Base-by-base conservation (phyloP, 2,329 filamentous ascomycete genomes). In the Aspergillus sp. region DNA sequence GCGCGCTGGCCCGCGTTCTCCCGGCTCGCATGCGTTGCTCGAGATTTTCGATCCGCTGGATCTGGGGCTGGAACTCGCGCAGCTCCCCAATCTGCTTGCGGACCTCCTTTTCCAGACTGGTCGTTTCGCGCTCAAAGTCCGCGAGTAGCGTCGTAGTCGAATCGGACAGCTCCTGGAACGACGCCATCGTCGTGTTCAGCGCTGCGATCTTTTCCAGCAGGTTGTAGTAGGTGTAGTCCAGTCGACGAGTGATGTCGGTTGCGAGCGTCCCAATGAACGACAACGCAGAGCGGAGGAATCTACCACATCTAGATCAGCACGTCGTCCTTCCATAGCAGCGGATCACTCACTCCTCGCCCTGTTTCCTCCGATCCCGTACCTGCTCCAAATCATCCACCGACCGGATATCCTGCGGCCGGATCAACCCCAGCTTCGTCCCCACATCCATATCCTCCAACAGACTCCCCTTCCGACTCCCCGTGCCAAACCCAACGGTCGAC, bases 261-360 rank as follows among this genome's bases (percentile, higher is more conserved):
- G 70, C 69, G 13, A 70, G 63, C 0, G 67, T 67, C 20, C 71
- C 68, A 45, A 76, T 66, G 2, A 66, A 60, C 9, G 65, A 59
- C 24, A 76, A 61, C 14, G 68, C 64, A 16, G 63, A 65, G 9
- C 69, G 69, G 22, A 73, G 56, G 49, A 63, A 64, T 47, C 65
- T 71, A 46, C 11, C 41, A 41, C 13, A 59, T 49, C 33, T 45
- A 24, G 30, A 43, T 46, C 24, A 54, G 17, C n/a, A 38, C 22
- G 14, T n/a, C 19, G 16, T 17, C 9, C 41, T 22, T 24, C 5
- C 4, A 38, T 22, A 35, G 22, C 2, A 42, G 32, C 17, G 44
- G 40, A 19, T 7, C 4, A 84, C 86, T 68, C 84, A 92, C 66
- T 85, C 83, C 62, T 91, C 89, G 52, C 85, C 83, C 66, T 86